A percentile compares a stretch with the other conserved stretches of the same genome.
Conservation (phyloP, 129 eudicot species). For the Flaveria linearis region DNA sequence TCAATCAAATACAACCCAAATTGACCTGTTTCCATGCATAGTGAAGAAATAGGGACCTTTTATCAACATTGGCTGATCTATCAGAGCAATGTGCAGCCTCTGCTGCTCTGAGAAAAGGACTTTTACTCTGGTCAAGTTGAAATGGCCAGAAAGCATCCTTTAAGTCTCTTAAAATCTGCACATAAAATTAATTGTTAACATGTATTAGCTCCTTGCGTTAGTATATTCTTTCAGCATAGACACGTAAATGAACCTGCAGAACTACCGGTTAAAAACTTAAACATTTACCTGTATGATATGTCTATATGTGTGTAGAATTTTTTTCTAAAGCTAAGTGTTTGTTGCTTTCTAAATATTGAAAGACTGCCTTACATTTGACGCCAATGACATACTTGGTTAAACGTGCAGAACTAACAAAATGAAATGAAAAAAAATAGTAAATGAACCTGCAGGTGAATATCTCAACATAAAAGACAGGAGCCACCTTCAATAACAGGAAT, state of each 20-base stretch:
- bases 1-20: neutral
- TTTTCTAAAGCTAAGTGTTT: neutral
- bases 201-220: conserved; percentile 1
- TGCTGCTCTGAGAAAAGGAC: conserved; percentile 86
- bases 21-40: conserved; percentile 13
- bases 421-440: conserved; percentile 20
- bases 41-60: conserved; percentile 43
- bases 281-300: neutral
- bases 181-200: conserved; percentile 13
- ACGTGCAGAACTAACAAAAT: neutral
- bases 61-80: conserved; percentile 45
- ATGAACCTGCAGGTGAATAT: conserved; percentile 31
- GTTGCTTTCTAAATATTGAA: conserved; percentile 6
- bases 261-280: neutral
- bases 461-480: conserved; percentile 31
- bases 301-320: neutral
- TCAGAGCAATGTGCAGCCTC: conserved; percentile 75
- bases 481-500: conserved; percentile 72
- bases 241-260: neutral
- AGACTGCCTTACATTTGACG: neutral
- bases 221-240: conserved; percentile 12
- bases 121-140: conserved; percentile 59
- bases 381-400: conserved; percentile 15
- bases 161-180: conserved; percentile 76
- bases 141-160: conserved; percentile 94